Percentiles rank a stretch among this genome's conserved stretches.
Evolutionary conservation across 331 rosid species (phyloP).

Genomic region (Rhamnella rubrinervis): DNA sequence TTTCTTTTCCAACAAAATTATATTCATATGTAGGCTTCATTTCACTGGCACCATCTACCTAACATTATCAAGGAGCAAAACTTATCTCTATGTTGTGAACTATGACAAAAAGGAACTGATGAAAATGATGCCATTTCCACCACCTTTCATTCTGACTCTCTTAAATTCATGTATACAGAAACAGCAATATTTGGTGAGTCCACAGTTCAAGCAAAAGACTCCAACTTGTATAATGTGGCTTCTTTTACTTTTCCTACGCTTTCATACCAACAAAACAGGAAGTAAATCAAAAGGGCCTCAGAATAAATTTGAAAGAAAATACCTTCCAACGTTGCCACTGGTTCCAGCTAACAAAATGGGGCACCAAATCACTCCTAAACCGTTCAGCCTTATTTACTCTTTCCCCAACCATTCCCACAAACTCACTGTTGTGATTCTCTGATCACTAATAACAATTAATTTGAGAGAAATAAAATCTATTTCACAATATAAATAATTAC

Average conservation of each 20-base stretch:
- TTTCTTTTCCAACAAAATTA: too few relatives aligned
- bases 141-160: background rate
- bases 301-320: slow-evolving; percentile 22
- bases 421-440: too few relatives aligned
- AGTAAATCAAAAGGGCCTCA: slow-evolving; percentile 6
- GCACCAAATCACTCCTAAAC: slow-evolving; percentile 47
- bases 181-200: too few relatives aligned
- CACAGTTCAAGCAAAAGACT: background rate
- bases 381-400: slow-evolving; percentile 32
- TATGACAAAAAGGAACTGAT: too few relatives aligned
- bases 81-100: too few relatives aligned
- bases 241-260: slow-evolving; percentile 3
- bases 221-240: background rate
- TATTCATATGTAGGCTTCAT: too few relatives aligned
- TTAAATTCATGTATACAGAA: background rate
- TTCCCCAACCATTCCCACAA: slow-evolving; percentile 36
- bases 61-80: too few relatives aligned
- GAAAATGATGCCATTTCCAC: slow-evolving; percentile 2
- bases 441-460: too few relatives aligned
- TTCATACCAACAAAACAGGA: slow-evolving; percentile 8
- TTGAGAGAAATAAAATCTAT: too few relatives aligned
- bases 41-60: too few relatives aligned
- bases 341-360: slow-evolving; percentile 71
- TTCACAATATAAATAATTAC: too few relatives aligned
- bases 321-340: slow-evolving; percentile 85